phyloP scores from a whole-genome alignment of 768 basidiomycete genomes.

The Rhodosporidiobolus sp. region DNA sequence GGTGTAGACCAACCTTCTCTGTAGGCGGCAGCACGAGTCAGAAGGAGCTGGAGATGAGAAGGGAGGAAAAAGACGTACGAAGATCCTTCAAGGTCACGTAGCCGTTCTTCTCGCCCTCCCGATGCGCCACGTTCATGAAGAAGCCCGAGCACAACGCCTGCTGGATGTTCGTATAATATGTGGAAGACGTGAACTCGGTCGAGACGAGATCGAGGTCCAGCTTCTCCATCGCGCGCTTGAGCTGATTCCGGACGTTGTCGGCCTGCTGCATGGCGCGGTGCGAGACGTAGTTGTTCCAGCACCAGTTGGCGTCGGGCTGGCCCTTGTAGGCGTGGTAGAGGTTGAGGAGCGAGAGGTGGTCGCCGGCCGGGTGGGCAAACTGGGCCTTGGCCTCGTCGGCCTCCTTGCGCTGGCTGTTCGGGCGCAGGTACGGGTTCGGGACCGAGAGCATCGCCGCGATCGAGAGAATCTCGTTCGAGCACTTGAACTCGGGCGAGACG shows the following conservation, averaged over 20 bases:
- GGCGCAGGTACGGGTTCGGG: constrained; percentile 91
- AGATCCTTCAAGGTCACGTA: constrained; percentile 95
- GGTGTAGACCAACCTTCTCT: constrained; percentile 64
- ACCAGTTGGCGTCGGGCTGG: constrained; percentile 71
- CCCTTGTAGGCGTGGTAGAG: constrained; percentile 88
- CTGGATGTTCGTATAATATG: constrained; percentile 69
- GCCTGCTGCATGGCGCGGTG: constrained; percentile 79
- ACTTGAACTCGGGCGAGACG: constrained; percentile 87
- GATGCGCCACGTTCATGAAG: constrained; percentile 98
- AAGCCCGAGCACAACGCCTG: constrained; percentile 85
- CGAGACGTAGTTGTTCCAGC: constrained; percentile 85
- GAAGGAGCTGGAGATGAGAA: too few relatives aligned
- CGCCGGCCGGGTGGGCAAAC: constrained; percentile 89
- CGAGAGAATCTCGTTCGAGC: constrained; percentile 90
- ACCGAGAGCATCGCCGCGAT: constrained; percentile 98
- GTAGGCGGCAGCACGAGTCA: too few relatives aligned
- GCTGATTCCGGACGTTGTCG: constrained; percentile 85
- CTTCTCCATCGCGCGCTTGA: constrained; percentile 84
- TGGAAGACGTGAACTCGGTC: constrained; percentile 62
- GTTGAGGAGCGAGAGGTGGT: constrained; percentile 90
- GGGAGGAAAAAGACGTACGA: constrained; percentile 56
- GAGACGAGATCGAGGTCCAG: constrained; percentile 60
- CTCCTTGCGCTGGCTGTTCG: constrained; percentile 78
- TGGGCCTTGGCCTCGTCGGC: constrained; percentile 88
- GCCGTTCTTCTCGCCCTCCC: constrained; percentile 74